Evolutionary conservation across 768 basidiomycete species (phyloP), one percentile per base, ranked within the genome.

Genomic region (Naganishia antarctica): DNA sequence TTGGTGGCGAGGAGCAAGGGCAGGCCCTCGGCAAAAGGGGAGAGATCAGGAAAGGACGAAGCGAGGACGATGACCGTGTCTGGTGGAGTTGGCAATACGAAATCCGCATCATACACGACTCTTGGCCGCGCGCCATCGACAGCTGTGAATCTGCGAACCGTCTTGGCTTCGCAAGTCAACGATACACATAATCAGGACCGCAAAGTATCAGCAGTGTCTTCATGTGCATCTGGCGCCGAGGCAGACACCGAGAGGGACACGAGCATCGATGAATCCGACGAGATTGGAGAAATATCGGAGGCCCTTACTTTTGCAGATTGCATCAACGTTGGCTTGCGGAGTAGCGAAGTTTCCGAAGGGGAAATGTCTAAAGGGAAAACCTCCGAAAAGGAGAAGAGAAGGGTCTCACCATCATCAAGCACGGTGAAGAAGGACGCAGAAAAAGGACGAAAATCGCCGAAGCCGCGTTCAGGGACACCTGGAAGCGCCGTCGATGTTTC

Each of bases 191-290:
- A 41, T 23, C 32, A 40, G 53, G 12, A 18, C 18, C 53, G 53
- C 1, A 6, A 21, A 1, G 5, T 41, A 4, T 57, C 53, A 7
- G 43, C 43, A 7, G 23, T 26, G 8, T 57, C 53, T 12, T 57
- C 53, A 6, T 57, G 34, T 57, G 26, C 53, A 25, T 57, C 53
- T 13, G 53, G 53, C 3, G 53, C 53, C n/a, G 53, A 57, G 37
- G 53, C 53, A 3, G 53, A 57, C 31, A 57, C 53, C 18, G 53
- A 57, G 34, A 32, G 53, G 37, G 53, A 57, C 23, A 57, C 53
- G 37, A 57, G 53, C 26, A 34, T 57, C 4, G 53, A 41, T 7
- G 53, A 57, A 23, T 57, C 53, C 16, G 53, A 57, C 37, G 13
- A 25, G 23, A 23, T 34, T 1, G n/a, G 53, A n/a, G 13, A 34